Evolutionary conservation across 176 grass and related monocot genomes (phyloP).

Genomic region (Zea luxurians): DNA sequence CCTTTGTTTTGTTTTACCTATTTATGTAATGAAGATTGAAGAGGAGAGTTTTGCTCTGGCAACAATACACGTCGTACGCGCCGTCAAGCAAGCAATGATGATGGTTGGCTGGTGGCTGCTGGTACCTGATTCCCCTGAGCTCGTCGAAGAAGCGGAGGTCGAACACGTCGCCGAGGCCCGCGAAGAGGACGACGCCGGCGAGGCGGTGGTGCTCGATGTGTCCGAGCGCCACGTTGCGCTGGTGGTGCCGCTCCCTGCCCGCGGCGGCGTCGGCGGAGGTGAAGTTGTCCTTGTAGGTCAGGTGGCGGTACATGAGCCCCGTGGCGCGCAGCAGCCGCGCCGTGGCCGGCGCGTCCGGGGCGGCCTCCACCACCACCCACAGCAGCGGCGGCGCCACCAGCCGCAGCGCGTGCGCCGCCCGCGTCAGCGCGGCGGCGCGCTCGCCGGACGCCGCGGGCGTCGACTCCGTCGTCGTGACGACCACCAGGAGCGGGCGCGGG

Average conservation of each 20-base stretch:
- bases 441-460: constrained; percentile 38
- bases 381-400: constrained; percentile 71
- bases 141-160: constrained; percentile 78
- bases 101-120: constrained; percentile 29
- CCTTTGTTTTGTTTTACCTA: neutral
- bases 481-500: constrained; percentile 53
- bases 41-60: neutral
- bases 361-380: constrained; percentile 87
- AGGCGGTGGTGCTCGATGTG: constrained; percentile 89
- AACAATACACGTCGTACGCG: neutral
- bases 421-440: constrained; percentile 55
- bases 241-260: constrained; percentile 71
- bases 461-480: constrained; percentile 78
- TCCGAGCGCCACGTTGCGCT: constrained; percentile 75
- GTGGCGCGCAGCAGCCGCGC: constrained; percentile 66
- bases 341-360: constrained; percentile 47
- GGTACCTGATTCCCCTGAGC: constrained; percentile 70
- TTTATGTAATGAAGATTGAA: too few species aligned
- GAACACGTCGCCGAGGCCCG: constrained; percentile 56
- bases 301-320: constrained; percentile 85
- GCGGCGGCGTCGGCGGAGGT: constrained; percentile 47
- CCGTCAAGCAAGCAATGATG: neutral
- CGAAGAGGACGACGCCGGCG: constrained; percentile 70
- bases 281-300: constrained; percentile 90
- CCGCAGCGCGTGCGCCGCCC: constrained; percentile 68